Evolutionary conservation across 2,329 filamentous ascomycete genomes (phyloP).

Genomic region (Berkeleyomyces rouxiae): DNA sequence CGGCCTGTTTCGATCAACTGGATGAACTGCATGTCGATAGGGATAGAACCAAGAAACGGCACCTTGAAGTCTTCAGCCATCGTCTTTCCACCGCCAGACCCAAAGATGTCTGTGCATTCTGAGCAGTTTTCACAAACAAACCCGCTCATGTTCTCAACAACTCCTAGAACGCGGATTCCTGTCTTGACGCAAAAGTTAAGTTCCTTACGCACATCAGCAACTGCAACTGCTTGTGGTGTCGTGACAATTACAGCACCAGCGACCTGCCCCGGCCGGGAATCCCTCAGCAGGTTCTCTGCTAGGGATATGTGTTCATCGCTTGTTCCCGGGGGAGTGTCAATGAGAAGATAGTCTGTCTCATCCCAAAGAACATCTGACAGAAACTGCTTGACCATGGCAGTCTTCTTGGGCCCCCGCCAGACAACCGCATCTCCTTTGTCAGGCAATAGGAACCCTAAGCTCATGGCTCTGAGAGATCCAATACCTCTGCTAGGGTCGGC

Average conservation of each 20-base stretch:
- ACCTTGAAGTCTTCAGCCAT: slow-evolving; percentile 82
- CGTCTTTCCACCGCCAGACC: slow-evolving; percentile 69
- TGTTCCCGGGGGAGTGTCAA: slow-evolving; percentile 92
- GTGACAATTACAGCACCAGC: slow-evolving; percentile 87
- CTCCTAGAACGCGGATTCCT: slow-evolving; percentile 61
- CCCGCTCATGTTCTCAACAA: slow-evolving; percentile 93
- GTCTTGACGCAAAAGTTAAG: slow-evolving; percentile 87
- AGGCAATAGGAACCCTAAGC: slow-evolving; percentile 74
- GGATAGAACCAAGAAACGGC: slow-evolving; percentile 69
- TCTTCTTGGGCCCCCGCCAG: slow-evolving; percentile 97
- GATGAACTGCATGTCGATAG: slow-evolving; percentile 86
- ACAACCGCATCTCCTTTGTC: slow-evolving; percentile 81
- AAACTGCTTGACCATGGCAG: slow-evolving; percentile 96
- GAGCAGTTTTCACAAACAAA: slow-evolving; percentile 67
- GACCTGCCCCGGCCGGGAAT: slow-evolving; percentile 48
- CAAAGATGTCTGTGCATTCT: slow-evolving; percentile 88
- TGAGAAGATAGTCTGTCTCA: slow-evolving; percentile 74
- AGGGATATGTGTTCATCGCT: slow-evolving; percentile 95
- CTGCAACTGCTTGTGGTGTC: slow-evolving; percentile 85
- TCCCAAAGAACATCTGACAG: slow-evolving; percentile 81
- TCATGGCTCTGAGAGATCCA: slow-evolving; percentile 69
- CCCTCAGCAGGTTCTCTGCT: slow-evolving; percentile 62
- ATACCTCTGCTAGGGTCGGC: slow-evolving; percentile 33
- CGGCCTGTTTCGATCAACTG: slow-evolving; percentile 62
- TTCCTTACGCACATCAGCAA: slow-evolving; percentile 86